Evolutionary conservation across 2,329 filamentous ascomycete species (phyloP).

Genomic region (Pseudogymnoascus destructans): DNA sequence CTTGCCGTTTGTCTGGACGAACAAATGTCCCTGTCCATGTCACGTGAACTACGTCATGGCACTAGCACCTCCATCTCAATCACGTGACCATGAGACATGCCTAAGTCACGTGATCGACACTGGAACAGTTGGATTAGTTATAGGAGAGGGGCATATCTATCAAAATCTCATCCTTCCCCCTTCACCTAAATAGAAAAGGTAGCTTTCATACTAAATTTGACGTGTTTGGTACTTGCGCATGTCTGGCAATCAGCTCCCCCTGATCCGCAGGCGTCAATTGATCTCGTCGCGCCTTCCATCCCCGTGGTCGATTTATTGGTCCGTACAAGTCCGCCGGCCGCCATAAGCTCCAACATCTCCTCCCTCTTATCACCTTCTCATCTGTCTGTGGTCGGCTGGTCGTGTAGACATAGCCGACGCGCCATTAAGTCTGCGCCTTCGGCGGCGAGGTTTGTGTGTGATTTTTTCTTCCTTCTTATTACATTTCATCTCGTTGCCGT

Average conservation of each 20-base stretch:
- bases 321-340: not conserved
- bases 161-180: not conserved
- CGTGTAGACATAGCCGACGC: not conserved
- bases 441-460: not conserved
- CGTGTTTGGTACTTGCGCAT: not conserved
- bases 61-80: not conserved
- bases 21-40: not conserved
- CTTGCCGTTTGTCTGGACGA: too few relatives aligned
- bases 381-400: not conserved
- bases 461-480: not conserved
- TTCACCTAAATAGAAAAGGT: not conserved
- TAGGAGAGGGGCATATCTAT: too few relatives aligned
- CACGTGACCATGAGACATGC: not conserved
- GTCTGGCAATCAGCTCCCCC: not conserved
- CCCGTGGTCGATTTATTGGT: conserved; percentile 4
- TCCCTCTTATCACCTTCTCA: not conserved
- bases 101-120: not conserved
- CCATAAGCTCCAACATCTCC: not conserved
- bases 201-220: not conserved
- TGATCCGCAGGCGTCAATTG: not conserved
- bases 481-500: not conserved
- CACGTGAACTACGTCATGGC: not conserved
- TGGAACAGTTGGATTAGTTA: too few relatives aligned
- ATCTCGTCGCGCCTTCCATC: not conserved
- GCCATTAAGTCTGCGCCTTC: not conserved